Evolutionary conservation across 768 basidiomycete genomes (phyloP), one percentile per base, ranked within the genome.

Genomic region (Calvatia gigantea): DNA sequence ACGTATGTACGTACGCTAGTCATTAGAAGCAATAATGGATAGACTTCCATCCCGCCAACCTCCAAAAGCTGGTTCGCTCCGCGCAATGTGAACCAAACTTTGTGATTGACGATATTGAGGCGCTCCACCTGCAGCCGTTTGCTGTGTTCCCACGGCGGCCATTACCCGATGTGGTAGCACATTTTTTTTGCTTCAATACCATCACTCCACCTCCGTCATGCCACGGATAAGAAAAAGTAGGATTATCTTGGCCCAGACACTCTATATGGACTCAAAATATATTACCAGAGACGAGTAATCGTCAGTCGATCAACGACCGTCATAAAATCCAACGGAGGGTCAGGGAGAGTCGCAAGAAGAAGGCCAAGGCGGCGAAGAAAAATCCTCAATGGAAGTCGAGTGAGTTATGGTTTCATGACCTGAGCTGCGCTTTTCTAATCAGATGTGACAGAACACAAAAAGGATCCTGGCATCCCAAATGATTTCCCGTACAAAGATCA

Each of bases 401-500:
- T 94, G 66, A 62, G 86, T 79, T 28, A 41, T 31, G 1, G 29
- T 48, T 27, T 55, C 27, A 33, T 28, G 7, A 47, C 64, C 46
- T 48, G 38, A 41, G 35, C 23, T 25, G 23, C n/a, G 47, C 43
- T 9, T 19, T 1, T 5, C 29, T 59, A 25, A 54, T 37, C 19
- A 15, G 39, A 11, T 51, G 27, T 11, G 38, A 2, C 60, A 90
- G 89, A 89, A 69, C 83, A 86, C 58, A 79, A 83, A 64, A 94
- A 92, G 69, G 94, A 98, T 69, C 92, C 90, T 28, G 94, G 94
- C 42, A 94, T 97, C 61, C 94, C 94, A 6, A 95, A 89, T 70
- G 86, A 84, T 57, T 94, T 94, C 73, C 94, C 92, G 3, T 94
- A 87, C 79, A 98, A 96, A 72, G 94, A 95, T 64, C 86, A 93